Evolutionary conservation across 2,329 filamentous ascomycete species (phyloP).

Genomic region (Graphilbum fragrans): DNA sequence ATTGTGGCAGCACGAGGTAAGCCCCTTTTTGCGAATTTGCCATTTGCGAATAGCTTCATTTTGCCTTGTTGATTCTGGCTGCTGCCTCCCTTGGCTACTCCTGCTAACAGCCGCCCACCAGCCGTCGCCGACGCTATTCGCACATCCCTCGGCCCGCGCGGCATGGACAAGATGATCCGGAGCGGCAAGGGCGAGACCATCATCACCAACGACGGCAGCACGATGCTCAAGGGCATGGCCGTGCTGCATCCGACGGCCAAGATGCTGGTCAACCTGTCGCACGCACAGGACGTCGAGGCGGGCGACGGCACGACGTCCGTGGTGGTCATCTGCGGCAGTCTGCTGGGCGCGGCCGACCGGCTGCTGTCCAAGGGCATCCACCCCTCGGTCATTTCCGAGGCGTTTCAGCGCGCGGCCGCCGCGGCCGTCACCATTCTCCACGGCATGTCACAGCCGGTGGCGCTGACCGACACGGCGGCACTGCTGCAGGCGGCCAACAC

Average conservation of each 20-base stretch:
- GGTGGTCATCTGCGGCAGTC: constrained; percentile 91
- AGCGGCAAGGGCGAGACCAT: constrained; percentile 93
- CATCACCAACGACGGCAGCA: constrained; percentile 99
- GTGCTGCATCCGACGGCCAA: constrained; percentile 99
- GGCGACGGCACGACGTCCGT: constrained; percentile 98
- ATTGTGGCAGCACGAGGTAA: constrained; percentile 92
- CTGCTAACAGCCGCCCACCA: constrained; percentile 30
- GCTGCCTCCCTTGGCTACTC: background rate
- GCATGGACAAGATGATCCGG: constrained; percentile 99
- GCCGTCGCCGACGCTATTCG: constrained; percentile 96
- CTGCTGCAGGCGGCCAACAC: constrained; percentile 95
- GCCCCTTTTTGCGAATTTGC: no score
- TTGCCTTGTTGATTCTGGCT: background rate
- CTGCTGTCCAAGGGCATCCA: constrained; percentile 89
- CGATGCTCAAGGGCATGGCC: constrained; percentile 97
- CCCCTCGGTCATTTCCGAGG: constrained; percentile 93
- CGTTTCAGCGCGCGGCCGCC: constrained; percentile 88
- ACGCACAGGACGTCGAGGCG: constrained; percentile 95
- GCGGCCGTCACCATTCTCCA: constrained; percentile 83
- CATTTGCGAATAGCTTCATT: no score
- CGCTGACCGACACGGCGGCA: constrained; percentile 74
- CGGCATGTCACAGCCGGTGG: constrained; percentile 90
- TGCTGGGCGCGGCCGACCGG: constrained; percentile 86
- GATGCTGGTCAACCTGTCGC: constrained; percentile 96
- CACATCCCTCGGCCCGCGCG: constrained; percentile 89